Base-by-base conservation (phyloP, 139 green algal species). In the Edaphochlamys debaryana region DNA sequence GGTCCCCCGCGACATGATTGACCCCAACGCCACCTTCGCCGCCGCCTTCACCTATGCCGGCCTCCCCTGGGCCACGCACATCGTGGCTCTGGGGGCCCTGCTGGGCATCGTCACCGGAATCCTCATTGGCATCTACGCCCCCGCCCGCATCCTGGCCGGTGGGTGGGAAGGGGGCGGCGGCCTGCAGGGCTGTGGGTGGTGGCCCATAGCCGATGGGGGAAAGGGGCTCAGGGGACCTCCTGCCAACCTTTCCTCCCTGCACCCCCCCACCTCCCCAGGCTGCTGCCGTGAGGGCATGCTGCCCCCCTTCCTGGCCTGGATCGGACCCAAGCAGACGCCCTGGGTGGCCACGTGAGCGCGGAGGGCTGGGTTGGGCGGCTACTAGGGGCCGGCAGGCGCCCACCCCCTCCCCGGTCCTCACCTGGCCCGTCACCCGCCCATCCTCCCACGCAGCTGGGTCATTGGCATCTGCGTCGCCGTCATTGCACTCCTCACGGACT, bases 1-100 rank as follows among this genome's bases (percentile, higher is more conserved):
- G 63, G 86, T 87, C 19, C 77, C 77, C 1, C 42, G 42, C 63
- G n/a, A 67, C 17, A 27, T 37, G 23, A 94, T 96, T 68, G 79
- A 92, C 87, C 48, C 73, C 9, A 38, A 90, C 34, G 92, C 92
- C 6, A 45, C 88, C 29, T 91, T 90, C 42, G 66, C 83, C 23
- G 67, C 54, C 0, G 91, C 91, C 0, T 94, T 94, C 74, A 66
- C 71, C 2, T 76, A 76, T 69, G 80, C 86, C 30, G 81, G 84
- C 36, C 79, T 89, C 58, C 9, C 38, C 20, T 91, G 89, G 86
- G 89, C 81, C 13, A 67, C 54, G 29, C 75, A 90, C 72, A 88
- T 89, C 52, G 84, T 89, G 30, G 80, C 84, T 0, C 52, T 89
- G 20, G 88, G 88, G 9, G 88, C 88, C 7, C 23, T 92, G 25